These are phyloP conservation scores for Mycena galericulata DNA, from an alignment of 768 basidiomycete species.

Conservation along the genomic window DNA sequence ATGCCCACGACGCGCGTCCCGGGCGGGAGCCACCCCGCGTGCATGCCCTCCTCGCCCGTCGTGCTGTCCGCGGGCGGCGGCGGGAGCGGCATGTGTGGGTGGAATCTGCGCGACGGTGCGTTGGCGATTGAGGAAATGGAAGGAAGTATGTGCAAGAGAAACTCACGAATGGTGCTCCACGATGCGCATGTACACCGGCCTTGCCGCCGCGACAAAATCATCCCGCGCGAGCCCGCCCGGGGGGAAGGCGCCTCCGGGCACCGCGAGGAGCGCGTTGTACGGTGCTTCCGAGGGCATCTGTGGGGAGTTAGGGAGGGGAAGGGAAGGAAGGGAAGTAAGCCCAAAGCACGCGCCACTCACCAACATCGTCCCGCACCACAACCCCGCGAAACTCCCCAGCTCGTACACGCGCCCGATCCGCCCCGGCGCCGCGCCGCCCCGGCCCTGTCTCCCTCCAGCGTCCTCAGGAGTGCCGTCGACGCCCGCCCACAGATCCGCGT, in stretches of 20 bases:
- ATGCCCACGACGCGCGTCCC: neutral
- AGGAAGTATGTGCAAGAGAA: neutral
- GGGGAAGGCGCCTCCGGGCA: slow-evolving; percentile 29
- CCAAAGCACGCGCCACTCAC: neutral
- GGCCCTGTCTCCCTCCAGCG: neutral
- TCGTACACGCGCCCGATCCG: too few species aligned
- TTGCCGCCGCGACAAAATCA: slow-evolving; percentile 44
- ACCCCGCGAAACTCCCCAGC: too few species aligned
- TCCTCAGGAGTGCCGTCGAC: neutral
- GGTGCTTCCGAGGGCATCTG: slow-evolving; percentile 46
- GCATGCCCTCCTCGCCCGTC: slow-evolving; percentile 48
- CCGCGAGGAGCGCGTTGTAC: slow-evolving; percentile 41
- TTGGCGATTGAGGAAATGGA: neutral
- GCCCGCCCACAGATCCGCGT: neutral
- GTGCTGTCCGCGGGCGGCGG: neutral
- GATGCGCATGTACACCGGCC: slow-evolving; percentile 59
- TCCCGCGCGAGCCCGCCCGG: slow-evolving; percentile 36
- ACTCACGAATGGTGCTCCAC: slow-evolving; percentile 48
- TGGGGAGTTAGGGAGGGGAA: neutral
- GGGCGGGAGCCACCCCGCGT: slow-evolving; percentile 54
- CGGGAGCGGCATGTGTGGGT: slow-evolving; percentile 9
- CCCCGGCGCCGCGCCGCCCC: slow-evolving; percentile 10
- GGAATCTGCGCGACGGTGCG: neutral
- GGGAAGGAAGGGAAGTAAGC: neutral
- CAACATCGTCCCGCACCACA: too few species aligned